Percentiles rank a stretch among this genome's conserved stretches.
Evolutionary conservation across 352 stramenopile genomes (phyloP).

Genomic region (Pythium scleroteichum): DNA sequence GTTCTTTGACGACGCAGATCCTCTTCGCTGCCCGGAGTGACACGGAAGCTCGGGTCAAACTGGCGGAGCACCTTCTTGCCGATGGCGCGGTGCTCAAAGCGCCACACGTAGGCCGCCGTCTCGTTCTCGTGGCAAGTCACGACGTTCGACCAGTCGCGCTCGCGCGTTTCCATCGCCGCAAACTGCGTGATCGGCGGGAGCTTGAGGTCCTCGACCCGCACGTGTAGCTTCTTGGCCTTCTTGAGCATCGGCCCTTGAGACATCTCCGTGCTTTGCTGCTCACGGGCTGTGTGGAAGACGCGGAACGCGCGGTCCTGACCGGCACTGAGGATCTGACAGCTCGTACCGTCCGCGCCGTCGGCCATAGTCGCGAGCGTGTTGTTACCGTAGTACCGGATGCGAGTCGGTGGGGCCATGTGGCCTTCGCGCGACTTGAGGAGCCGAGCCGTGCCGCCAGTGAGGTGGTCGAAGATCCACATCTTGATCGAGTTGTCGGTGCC

Average conservation of each 20-base stretch:
- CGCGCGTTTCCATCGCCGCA: slow-evolving; percentile 87
- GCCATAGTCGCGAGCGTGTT: slow-evolving; percentile 85
- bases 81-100: slow-evolving; percentile 91
- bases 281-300: slow-evolving; percentile 89
- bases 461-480: slow-evolving; percentile 93
- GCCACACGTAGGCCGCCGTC: slow-evolving; percentile 94
- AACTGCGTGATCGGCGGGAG: slow-evolving; percentile 92
- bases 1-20: slow-evolving; percentile 66
- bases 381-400: slow-evolving; percentile 91
- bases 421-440: slow-evolving; percentile 90
- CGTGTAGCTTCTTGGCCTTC: slow-evolving; percentile 86
- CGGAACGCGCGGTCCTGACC: slow-evolving; percentile 90
- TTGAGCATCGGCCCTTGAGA: slow-evolving; percentile 92
- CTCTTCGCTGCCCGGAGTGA: slow-evolving; percentile 57
- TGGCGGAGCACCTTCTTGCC: slow-evolving; percentile 91
- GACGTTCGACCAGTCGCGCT: slow-evolving; percentile 92
- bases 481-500: slow-evolving; percentile 92
- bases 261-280: slow-evolving; percentile 90
- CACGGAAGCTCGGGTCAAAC: slow-evolving; percentile 77
- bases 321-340: slow-evolving; percentile 89
- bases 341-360: slow-evolving; percentile 82
- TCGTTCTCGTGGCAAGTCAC: slow-evolving; percentile 95
- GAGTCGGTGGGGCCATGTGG: slow-evolving; percentile 80
- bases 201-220: slow-evolving; percentile 86
- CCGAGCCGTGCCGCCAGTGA: slow-evolving; percentile 74